Conservation (phyloP, 441 rosid genomes). For the Euphorbia schlechtendalii region DNA sequence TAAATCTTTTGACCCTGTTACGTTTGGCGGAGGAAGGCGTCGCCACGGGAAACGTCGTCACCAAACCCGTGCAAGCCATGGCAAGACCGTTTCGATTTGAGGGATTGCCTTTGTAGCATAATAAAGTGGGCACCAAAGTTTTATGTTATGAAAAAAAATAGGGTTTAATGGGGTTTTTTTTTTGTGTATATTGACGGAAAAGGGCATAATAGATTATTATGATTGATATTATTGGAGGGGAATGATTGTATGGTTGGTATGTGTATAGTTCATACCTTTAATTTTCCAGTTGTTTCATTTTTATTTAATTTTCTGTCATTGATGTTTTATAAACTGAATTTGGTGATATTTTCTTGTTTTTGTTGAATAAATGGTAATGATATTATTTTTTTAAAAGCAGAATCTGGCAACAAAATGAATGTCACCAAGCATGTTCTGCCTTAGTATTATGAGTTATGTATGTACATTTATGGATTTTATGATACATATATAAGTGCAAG, state of each 20-base stretch:
- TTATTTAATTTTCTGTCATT: not conserved
- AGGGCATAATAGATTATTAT: too few relatives aligned
- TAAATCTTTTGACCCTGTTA: constrained; percentile 60
- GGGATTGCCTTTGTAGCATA: constrained; percentile 2
- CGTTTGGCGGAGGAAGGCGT: constrained; percentile 53
- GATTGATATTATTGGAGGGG: too few relatives aligned
- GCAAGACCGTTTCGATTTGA: constrained; percentile 25
- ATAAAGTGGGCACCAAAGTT: not conserved
- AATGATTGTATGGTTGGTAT: constrained; percentile 6
- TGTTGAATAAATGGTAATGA: constrained; percentile 19
- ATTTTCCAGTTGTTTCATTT: constrained; percentile 12
- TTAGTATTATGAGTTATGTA: not conserved
- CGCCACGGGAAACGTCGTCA: constrained; percentile 48
- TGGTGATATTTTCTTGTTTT: constrained; percentile 24
- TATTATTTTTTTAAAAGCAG: not conserved
- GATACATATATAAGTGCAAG: too few relatives aligned
- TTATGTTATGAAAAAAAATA: not conserved
- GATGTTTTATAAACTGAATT: constrained; percentile 24
- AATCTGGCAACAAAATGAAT: not conserved
- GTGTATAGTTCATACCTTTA: constrained; percentile 29
- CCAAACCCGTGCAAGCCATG: constrained; percentile 25
- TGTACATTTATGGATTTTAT: too few relatives aligned
- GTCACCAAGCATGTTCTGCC: not conserved
- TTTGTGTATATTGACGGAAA: too few relatives aligned
- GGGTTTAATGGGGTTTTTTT: too few relatives aligned